Base-by-base conservation (phyloP, 2,329 filamentous ascomycete genomes). In the Camptophora hylomeconis region DNA sequence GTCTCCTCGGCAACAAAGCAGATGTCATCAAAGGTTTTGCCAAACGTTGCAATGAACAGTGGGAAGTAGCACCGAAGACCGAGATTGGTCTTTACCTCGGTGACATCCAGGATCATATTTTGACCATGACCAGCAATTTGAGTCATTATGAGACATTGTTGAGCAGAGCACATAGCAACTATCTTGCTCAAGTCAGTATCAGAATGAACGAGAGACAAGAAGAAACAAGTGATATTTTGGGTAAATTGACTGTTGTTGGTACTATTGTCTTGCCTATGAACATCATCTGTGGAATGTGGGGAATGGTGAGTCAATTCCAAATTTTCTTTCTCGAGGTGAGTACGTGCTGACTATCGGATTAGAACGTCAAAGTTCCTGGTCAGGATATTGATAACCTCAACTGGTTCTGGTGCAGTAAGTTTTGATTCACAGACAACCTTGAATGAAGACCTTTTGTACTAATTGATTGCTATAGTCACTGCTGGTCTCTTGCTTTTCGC, bases 21-120 rank as follows among this genome's bases (percentile, higher is more conserved):
- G 89, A 98, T 53, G 89, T 98, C 34, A 95, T 98, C 64, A 95
- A 95, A 59, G 89, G 89, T 1, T 98, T 98, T 48, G 89, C 89
- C 4, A 98, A 98, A 60, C 71, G 89, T 9, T 98, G 89, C 60
- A 98, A 94, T 49, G 87, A 98, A 61, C 80, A 92, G 41, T 98
- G 86, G 84, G 81, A 94, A 45, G 81, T 98, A 35, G 87, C 89
- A 5, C 89, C 89, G 7, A 72, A 86, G 38, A 89, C 80, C 18
- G 89, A 98, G 52, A 95, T 98, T 50, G 89, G 89, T n/a, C 59
- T 98, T 30, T 98, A 95, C 56, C 63, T 98, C 34, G 89, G 89
- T 38, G 89, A 98, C 60, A 98, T 98, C 40, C 89, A 98, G 54
- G 89, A 98, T 60, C 89, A 98, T 52, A 95, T 98, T 45, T 76